Conservation (phyloP, 2,329 filamentous ascomycete genomes). For the Fusarium humuli region DNA sequence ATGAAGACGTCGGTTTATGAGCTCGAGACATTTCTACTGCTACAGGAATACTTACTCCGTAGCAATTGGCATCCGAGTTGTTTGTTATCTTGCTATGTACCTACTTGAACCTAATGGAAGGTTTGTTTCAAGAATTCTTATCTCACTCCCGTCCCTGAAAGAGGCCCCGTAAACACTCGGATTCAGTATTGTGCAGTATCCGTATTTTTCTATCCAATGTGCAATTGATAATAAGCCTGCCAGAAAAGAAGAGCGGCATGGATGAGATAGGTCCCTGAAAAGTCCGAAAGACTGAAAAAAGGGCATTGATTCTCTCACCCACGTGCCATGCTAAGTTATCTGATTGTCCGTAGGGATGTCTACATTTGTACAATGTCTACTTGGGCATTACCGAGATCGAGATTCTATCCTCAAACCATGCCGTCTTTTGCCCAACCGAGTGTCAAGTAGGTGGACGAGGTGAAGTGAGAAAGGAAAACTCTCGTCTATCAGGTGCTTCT, state of each 20-base stretch:
- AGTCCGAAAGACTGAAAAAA: not conserved
- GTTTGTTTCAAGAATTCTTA: constrained; percentile 13
- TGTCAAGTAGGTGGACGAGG: not conserved
- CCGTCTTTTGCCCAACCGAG: not conserved
- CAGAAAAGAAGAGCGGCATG: not conserved
- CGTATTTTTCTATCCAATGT: not conserved
- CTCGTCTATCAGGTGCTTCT: constrained; percentile 33
- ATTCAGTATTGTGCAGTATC: not conserved
- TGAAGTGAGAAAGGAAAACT: constrained; percentile 9
- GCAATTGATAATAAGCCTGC: constrained; percentile 3
- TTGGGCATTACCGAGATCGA: constrained; percentile 11
- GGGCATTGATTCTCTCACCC: constrained; percentile 19
- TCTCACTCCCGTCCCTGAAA: not conserved
- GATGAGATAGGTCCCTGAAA: not conserved
- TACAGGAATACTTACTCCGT: not conserved
- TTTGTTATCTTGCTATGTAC: not conserved
- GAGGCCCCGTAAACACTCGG: not conserved
- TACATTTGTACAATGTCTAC: not conserved
- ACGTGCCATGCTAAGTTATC: constrained; percentile 16
- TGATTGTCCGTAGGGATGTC: constrained; percentile 13
- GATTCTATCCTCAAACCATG: constrained; percentile 24
- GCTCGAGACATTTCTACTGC: not conserved
- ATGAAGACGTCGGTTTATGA: not conserved
- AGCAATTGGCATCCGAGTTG: constrained; percentile 15
- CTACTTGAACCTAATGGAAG: not conserved